These are phyloP conservation scores for Cornus kousa DNA, from an alignment of 148 eudicot genomes.

Conservation along the genomic window DNA sequence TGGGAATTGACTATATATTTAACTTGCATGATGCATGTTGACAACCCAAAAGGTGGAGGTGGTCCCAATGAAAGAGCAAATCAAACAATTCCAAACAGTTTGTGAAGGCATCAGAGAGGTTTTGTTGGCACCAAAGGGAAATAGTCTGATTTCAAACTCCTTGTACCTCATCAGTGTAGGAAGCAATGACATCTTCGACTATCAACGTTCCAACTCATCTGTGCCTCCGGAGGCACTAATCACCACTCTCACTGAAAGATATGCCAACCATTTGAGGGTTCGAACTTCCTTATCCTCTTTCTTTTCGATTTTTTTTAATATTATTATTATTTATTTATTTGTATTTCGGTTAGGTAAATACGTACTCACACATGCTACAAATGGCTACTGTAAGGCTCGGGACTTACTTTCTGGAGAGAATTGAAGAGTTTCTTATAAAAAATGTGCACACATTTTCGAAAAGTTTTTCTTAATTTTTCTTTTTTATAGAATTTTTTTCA, in stretches of 20 bases:
- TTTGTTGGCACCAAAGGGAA: not conserved
- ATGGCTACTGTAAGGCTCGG: too few species aligned
- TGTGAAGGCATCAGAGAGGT: conserved; percentile 8
- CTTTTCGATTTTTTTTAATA: too few species aligned
- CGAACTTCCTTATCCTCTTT: not conserved
- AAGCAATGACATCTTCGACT: conserved; percentile 31
- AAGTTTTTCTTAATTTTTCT: too few species aligned
- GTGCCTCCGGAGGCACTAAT: not conserved
- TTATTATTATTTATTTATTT: too few species aligned
- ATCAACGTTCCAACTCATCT: not conserved
- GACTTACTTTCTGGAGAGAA: too few species aligned
- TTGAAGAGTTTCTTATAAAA: too few species aligned
- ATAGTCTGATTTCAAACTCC: conserved; percentile 13
- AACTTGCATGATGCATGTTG: not conserved
- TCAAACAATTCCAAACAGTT: conserved; percentile 25
- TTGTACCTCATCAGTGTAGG: conserved; percentile 29
- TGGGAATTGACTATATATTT: too few species aligned
- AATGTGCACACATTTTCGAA: too few species aligned
- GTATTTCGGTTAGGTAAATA: too few species aligned
- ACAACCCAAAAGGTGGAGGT: conserved; percentile 12
- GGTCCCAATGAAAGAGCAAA: conserved; percentile 20
- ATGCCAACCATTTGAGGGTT: conserved; percentile 19
- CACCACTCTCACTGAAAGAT: not conserved
- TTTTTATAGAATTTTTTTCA: too few species aligned
- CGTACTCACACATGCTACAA: too few species aligned